Evolutionary conservation across 768 basidiomycete species (phyloP), one percentile per base, ranked within the genome.

Genomic region (Lanmaoa rubissima): DNA sequence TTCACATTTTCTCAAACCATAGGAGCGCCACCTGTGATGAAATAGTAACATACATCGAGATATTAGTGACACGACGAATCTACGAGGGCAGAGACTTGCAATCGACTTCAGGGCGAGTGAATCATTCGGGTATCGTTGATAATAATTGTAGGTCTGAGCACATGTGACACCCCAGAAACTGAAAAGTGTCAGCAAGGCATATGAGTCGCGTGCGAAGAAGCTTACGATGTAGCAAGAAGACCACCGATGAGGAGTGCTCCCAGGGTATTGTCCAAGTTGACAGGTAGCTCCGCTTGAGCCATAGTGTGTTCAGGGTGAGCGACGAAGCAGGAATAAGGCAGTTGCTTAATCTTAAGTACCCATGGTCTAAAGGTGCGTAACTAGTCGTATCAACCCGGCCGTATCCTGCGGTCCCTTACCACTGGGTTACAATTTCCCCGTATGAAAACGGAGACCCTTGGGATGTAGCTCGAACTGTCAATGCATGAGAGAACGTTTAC

Each of bases 201-300:
- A 12, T 17, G 26, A 48, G 43, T 21, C 45, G 2, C 21, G 19
- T 35, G 48, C 26, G 11, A 45, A 43, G 24, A 36, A 48, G 64
- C 80, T 46, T 65, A 85, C 84, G 78, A 77, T 68, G 79, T 77
- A n/a, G 82, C 78, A 38, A 78, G 58, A 48, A 85, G 72, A 8
- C 82, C 83, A n/a, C 83, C 84, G 12, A 84, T 48, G 19, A 85
- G 71, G 41, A 84, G 67, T 21, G 83, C 76, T n/a, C 84, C 85
- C 3, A 86, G 73, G 0, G 79, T 83, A 51, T 78, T 75, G 28
- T 61, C 40, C 5, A 53, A 19, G 64, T 82, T 74, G 45, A 80
- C 76, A 45, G 62, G 46, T 3, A 51, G 38, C 2, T 26, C 17
- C 2, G 13, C 10, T 31, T 9, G 35, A 48, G 13, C 35, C 49